Base-by-base conservation (phyloP, 208 protist genomes). In the Trypanosoma lewisi region DNA sequence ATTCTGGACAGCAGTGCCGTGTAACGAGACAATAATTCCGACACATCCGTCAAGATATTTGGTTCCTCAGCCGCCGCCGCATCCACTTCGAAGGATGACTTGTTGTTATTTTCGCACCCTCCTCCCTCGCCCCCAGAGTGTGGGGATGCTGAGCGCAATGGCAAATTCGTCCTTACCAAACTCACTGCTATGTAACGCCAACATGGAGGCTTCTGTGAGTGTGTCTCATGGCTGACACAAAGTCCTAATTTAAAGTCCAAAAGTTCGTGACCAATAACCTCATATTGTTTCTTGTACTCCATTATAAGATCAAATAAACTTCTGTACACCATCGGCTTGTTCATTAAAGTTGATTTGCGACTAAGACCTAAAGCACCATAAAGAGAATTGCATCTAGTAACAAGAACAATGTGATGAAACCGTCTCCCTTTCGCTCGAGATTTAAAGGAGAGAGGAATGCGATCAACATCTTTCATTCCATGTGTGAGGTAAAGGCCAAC, bases 391-490 rank as follows among this genome's bases (percentile, higher is more conserved):
- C 70, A 63, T 4, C 67, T 63, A 44, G 94, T 67, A 21, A 85
- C 75, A 55, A 97, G 79, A 16, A 97, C 89, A 68, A 97, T 97
- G 74, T 97, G 91, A 27, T 79, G 76, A 61, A 87, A 93, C 27
- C 64, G 54, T 21, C 73, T 74, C 4, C 77, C 75, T 14, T 87
- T 84, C 1, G 77, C 87, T n/a, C 73, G 47, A 0, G 90, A 93
- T 55, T 87, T 89, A 63, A 97, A 97, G 37, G 87, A 86, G 30
- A 97, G 77, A 0, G 91, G 90, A 52, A 96, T 91, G 51, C 93
- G 78, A 36, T 94, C 88, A 25, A 97, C 65, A 54, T 80, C 78
- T 30, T 75, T 72, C 30, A 96, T 31, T 2, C 65, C 66, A 30
- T 96, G 87, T 12, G 90, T 97, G 27, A 91, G 77, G 72, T 91